Percentiles rank a stretch among this genome's conserved stretches.
Evolutionary conservation across 2,329 filamentous ascomycete genomes (phyloP).

Genomic region (Fusarium fujikuroi): DNA sequence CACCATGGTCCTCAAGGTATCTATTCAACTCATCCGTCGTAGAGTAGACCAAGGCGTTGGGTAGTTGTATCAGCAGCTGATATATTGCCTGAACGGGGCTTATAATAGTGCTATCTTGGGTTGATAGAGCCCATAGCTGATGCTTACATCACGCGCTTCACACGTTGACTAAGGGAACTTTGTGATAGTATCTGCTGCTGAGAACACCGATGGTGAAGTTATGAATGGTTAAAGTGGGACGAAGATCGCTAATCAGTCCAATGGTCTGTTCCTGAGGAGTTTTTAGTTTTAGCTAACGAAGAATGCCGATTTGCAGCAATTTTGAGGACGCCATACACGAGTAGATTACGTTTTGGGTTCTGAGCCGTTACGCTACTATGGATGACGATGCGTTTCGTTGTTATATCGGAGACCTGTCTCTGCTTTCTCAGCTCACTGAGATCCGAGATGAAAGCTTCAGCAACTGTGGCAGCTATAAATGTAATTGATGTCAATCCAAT

Average conservation of each 20-base stretch:
- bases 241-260: background rate
- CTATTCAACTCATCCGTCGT: background rate
- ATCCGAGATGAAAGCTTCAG: background rate
- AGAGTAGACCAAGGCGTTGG: background rate
- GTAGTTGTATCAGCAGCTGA: no score
- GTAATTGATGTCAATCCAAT: no score
- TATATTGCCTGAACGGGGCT: no score
- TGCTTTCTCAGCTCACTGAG: background rate
- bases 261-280: background rate
- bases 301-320: no score
- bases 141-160: no score
- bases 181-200: background rate
- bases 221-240: background rate
- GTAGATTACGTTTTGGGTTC: rapidly evolving
- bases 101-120: no score
- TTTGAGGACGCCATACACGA: background rate
- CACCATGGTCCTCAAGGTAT: background rate
- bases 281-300: no score
- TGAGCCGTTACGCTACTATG: background rate
- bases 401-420: background rate
- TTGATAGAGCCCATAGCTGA: no score
- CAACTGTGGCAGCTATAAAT: background rate
- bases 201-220: background rate
- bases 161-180: no score
- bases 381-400: background rate